These are phyloP conservation scores for Neurospora tetraspora DNA, from an alignment of 495 filamentous ascomycete genomes.

Conservation along the genomic window DNA sequence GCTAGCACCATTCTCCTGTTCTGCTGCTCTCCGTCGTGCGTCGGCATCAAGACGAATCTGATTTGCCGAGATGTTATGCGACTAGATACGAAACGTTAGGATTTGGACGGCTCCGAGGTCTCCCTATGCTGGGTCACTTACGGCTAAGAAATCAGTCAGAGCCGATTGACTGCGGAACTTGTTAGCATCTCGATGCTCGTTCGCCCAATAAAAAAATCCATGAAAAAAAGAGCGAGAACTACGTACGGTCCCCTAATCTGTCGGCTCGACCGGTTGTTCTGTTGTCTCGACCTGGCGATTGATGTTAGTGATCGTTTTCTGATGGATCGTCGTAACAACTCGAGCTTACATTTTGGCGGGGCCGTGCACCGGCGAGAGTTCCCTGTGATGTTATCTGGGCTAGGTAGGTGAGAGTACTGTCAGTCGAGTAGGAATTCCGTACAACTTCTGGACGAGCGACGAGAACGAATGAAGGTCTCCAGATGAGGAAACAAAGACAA, in stretches of 20 bases:
- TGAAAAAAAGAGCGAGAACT: too few relatives aligned
- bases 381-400: background rate
- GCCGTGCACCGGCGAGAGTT: background rate
- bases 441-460: background rate
- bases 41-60: conserved; percentile 59
- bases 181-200: background rate
- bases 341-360: background rate
- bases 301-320: background rate
- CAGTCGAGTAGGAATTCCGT: background rate
- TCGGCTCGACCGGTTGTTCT: conserved; percentile 4
- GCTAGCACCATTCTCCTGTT: conserved; percentile 13
- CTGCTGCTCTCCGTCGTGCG: conserved; percentile 39
- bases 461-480: background rate
- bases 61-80: conserved; percentile 80
- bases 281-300: conserved; percentile 14
- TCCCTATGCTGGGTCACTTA: conserved; percentile 25
- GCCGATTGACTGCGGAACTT: conserved; percentile 48
- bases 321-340: background rate
- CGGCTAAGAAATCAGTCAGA: conserved; percentile 71
- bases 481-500: background rate
- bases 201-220: background rate
- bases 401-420: background rate
- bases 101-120: background rate
- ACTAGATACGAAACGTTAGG: conserved; percentile 31
- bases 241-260: conserved; percentile 29